A percentile compares a stretch with the other conserved stretches of the same genome.
These are phyloP conservation scores for Abrus precatorius DNA, from an alignment of 306 rosid genomes.

Conservation along the genomic window DNA sequence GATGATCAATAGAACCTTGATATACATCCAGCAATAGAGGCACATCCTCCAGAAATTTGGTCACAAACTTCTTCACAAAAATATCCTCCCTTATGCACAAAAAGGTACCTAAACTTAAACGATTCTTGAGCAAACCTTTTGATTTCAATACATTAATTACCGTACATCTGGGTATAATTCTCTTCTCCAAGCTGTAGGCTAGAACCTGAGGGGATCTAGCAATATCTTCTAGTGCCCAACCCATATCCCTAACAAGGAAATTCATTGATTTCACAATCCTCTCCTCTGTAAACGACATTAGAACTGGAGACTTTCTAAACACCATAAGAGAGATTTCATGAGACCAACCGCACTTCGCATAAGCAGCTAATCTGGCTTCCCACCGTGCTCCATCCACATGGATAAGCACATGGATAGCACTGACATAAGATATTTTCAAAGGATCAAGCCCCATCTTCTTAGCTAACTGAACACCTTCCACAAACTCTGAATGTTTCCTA, in stretches of 20 bases:
- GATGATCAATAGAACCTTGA: background rate
- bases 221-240: constrained; percentile 1
- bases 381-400: background rate
- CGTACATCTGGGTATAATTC: constrained; percentile 42
- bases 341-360: constrained; percentile 52
- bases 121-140: background rate
- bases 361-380: constrained; percentile 36
- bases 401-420: constrained; percentile 35
- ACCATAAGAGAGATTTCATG: constrained; percentile 30
- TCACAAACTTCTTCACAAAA: background rate
- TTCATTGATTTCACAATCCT: constrained; percentile 17
- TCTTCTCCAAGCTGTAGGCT: constrained; percentile 45
- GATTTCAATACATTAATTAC: constrained; percentile 28
- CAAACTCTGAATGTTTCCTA: background rate
- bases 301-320: constrained; percentile 43
- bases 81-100: background rate
- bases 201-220: background rate
- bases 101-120: background rate
- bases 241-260: constrained; percentile 42
- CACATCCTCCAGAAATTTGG: background rate
- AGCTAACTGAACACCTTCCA: constrained; percentile 30
- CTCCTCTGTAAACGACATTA: constrained; percentile 35
- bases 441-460: constrained; percentile 45
- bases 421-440: background rate
- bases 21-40: constrained; percentile 22